Evolutionary conservation across 345 rosid species (phyloP).

Genomic region (Citrus reticulata): DNA sequence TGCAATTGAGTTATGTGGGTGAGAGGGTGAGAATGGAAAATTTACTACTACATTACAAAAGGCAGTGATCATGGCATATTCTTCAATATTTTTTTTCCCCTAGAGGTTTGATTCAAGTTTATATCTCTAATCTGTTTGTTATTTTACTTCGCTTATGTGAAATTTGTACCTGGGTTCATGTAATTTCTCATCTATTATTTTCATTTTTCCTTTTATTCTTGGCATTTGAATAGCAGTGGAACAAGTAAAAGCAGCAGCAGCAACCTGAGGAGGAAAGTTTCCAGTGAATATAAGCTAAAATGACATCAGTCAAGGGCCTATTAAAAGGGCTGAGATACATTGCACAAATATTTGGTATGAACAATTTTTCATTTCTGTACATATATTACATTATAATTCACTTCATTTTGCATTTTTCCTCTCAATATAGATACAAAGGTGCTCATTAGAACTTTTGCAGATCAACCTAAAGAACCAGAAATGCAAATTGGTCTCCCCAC

Average conservation of each 20-base stretch:
- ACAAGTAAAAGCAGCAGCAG: neutral
- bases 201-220: neutral
- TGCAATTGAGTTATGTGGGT: neutral
- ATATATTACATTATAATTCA: neutral
- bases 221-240: neutral
- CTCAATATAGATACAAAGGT: neutral
- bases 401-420: neutral
- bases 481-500: conserved; percentile 70
- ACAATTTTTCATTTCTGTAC: neutral
- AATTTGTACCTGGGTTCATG: neutral
- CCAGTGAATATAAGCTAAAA: conserved; percentile 1
- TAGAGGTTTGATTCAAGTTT: neutral
- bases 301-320: conserved; percentile 51
- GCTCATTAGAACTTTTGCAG: conserved; percentile 21
- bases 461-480: conserved; percentile 49
- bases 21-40: neutral
- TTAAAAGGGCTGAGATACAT: conserved; percentile 53
- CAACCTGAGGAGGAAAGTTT: neutral
- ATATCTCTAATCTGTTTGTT: neutral
- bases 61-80: neutral
- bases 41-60: neutral
- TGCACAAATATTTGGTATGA: conserved; percentile 50
- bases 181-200: neutral
- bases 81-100: neutral
- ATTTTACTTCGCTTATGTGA: neutral